Evolutionary conservation across 129 eudicot genomes (phyloP).

Genomic region (Silybum marianum): DNA sequence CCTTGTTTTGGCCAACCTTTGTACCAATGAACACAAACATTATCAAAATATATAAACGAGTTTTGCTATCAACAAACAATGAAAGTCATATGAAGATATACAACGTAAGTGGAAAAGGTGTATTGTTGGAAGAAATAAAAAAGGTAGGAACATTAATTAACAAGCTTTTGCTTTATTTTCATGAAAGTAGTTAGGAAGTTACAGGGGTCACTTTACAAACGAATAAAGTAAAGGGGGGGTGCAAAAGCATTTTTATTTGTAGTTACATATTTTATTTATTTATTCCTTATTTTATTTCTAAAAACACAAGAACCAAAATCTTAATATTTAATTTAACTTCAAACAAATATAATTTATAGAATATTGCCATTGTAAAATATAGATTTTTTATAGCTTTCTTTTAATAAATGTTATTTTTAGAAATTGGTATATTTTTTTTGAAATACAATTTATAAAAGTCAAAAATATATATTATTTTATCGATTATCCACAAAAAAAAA

Average conservation of each 20-base stretch:
- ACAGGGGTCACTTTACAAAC: neutral
- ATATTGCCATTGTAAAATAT: too few species aligned
- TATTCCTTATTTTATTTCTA: neutral
- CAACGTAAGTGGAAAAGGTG: neutral
- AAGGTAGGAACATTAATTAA: neutral
- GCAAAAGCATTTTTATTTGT: neutral
- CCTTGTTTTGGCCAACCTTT: neutral
- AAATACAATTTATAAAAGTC: too few species aligned
- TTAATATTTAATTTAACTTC: neutral
- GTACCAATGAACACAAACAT: neutral
- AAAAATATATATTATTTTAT: too few species aligned
- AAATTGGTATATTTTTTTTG: too few species aligned
- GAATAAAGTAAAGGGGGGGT: neutral
- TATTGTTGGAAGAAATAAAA: neutral
- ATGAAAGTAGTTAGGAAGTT: neutral
- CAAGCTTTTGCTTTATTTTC: conserved; percentile 1
- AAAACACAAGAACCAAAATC: neutral
- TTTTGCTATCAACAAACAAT: neutral
- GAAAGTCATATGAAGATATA: neutral
- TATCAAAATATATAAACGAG: neutral
- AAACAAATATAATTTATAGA: too few species aligned
- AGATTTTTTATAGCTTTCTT: too few species aligned
- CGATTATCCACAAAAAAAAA: too few species aligned
- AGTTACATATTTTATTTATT: neutral
- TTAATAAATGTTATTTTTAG: too few species aligned